Evolutionary conservation across 208 protist genomes (phyloP), one percentile per base, ranked within the genome.

Genomic region (Leishmania lainsoni): DNA sequence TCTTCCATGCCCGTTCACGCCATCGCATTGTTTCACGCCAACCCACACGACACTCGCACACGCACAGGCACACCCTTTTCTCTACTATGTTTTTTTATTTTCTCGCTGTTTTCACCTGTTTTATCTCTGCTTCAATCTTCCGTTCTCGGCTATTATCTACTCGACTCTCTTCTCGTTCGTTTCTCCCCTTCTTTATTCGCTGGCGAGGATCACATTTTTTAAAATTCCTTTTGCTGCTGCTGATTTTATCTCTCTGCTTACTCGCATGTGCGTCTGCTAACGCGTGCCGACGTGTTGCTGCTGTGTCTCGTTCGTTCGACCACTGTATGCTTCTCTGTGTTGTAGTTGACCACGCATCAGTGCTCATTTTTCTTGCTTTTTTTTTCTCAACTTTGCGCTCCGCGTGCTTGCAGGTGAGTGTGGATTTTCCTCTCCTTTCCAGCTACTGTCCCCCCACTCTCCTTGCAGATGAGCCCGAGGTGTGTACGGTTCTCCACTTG

Each of bases 391-490:
- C 75, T 12, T 75, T 54, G 42, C 5, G 20, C 14, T 17, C 17
- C 70, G 52, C 35, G 14, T 76, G 61, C 71, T 35, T 58, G 48
- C 76, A 78, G 75, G 52, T 71, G 48, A 42, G 52, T 61, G 29
- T 58, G 48, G 71, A 81, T 56, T 49, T 77, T 75, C 35, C 72
- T 84, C 39, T 22, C 26, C 26, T 74, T 74, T 35, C 45, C 45
- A 56, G 9, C 12, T 56, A 14, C 35, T 26, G 5, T 1, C 35
- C 29, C 29, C 20, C 65, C 22, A 26, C 63, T 16, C 10, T 32
- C 29, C n/a, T 22, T 12, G 5, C 32, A 48, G 35, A 39, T 22
- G 8, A 10, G 39, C 1, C 6, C 14, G 14, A 26, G 1, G 29
- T 48, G 39, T 48, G 6, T 71, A 4, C 42, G 35, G 1, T n/a